A percentile compares a stretch with the other conserved stretches of the same genome.
Conservation (phyloP, 176 grass and related monocot genomes). For the Puccinellia tenuiflora region DNA sequence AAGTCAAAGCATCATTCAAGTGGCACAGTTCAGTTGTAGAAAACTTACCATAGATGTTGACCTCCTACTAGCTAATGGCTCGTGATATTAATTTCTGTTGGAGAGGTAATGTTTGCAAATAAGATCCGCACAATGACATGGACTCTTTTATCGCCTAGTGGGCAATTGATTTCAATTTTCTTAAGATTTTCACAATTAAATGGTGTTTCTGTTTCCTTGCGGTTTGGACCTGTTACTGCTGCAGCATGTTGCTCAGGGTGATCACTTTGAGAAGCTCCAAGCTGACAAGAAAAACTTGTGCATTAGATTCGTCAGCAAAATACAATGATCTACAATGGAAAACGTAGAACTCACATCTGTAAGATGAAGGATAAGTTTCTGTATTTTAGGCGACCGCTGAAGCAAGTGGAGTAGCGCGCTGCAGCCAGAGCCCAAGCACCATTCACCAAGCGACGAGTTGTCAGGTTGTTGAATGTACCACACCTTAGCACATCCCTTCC, state of each 20-base stretch:
- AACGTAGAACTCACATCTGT: not conserved
- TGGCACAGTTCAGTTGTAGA: not conserved
- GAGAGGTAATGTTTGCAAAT: not conserved
- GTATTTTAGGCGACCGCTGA: not conserved
- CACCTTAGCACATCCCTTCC: conserved; percentile 12
- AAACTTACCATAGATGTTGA: not conserved
- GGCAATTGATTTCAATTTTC: conserved; percentile 2
- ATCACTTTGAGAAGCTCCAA: conserved; percentile 4
- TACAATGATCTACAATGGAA: not conserved
- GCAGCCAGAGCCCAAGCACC: conserved; percentile 8
- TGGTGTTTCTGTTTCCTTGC: not conserved
- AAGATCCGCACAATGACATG: not conserved
- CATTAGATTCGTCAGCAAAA: not conserved
- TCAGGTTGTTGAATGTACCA: not conserved
- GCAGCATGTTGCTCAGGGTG: not conserved
- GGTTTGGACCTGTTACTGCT: not conserved
- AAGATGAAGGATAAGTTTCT: conserved; percentile 3
- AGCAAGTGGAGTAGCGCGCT: conserved; percentile 10
- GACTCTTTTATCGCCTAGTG: conserved; percentile 3
- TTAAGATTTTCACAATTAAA: conserved; percentile 22
- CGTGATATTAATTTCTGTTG: conserved; percentile 6
- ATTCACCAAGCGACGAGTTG: not conserved
- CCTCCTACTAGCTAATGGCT: not conserved
- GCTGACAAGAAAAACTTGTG: not conserved
- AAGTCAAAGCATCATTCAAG: not conserved